These are phyloP conservation scores for Nidularia sp. DNA, from an alignment of 768 basidiomycete genomes.

Conservation along the genomic window DNA sequence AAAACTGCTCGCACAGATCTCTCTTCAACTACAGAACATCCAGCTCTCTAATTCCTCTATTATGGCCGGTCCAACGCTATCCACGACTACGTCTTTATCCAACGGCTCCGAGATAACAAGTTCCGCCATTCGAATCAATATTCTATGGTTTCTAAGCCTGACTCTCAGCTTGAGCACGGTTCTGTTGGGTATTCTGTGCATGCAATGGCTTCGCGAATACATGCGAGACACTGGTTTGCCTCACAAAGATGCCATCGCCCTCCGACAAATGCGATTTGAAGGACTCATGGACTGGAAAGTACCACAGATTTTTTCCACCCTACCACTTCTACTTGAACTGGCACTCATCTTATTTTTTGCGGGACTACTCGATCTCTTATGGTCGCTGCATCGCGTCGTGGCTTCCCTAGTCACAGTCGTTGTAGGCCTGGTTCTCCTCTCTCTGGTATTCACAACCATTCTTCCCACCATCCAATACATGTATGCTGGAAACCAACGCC, in stretches of 20 bases:
- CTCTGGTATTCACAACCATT: not conserved
- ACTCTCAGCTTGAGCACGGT: constrained; percentile 17
- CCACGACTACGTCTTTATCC: too few relatives aligned
- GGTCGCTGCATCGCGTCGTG: constrained; percentile 8
- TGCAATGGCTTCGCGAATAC: constrained; percentile 22
- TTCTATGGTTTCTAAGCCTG: constrained; percentile 19
- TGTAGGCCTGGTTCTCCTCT: not conserved
- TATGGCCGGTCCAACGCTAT: too few relatives aligned
- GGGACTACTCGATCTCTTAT: constrained; percentile 18
- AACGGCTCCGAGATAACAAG: constrained; percentile 4
- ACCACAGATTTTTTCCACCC: constrained; percentile 17
- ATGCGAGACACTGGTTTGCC: constrained; percentile 17
- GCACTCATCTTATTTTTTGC: constrained; percentile 20
- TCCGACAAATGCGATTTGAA: constrained; percentile 21
- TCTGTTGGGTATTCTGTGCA: constrained; percentile 19
- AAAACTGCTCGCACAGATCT: constrained; percentile 12
- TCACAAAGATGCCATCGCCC: constrained; percentile 19
- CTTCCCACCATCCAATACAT: not conserved
- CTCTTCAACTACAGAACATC: not conserved
- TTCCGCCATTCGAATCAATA: constrained; percentile 19
- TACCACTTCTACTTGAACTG: constrained; percentile 17
- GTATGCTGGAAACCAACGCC: not conserved
- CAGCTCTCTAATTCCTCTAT: constrained; percentile 8
- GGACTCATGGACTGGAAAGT: constrained; percentile 20
- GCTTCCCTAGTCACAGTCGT: not conserved